Evolutionary conservation across 176 grass and related monocot species (phyloP).

Genomic region (Juncus effusus): DNA sequence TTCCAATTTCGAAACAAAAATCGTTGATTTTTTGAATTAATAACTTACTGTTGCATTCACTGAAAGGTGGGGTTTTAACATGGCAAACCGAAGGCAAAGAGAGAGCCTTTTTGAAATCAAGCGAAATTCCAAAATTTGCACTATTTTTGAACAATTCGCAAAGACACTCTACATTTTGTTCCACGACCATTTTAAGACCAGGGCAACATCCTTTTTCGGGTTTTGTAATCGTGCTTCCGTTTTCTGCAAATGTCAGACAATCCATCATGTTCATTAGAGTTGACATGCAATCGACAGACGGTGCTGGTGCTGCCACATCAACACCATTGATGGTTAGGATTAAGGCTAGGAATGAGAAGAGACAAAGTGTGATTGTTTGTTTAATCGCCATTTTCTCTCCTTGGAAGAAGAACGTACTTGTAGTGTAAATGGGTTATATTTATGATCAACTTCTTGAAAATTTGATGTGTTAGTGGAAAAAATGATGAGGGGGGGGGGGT

Average conservation of each 20-base stretch:
- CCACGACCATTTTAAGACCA: constrained; percentile 75
- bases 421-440: background rate
- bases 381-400: background rate
- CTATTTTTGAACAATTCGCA: constrained; percentile 62
- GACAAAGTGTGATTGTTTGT: background rate
- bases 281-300: constrained; percentile 49
- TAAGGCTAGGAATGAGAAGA: constrained; percentile 13
- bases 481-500: constrained; percentile 22
- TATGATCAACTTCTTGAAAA: background rate
- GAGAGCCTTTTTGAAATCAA: constrained; percentile 81
- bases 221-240: constrained; percentile 59
- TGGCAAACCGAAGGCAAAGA: constrained; percentile 68
- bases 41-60: constrained; percentile 65
- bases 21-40: background rate
- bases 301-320: constrained; percentile 21
- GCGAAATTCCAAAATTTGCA: constrained; percentile 42
- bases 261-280: constrained; percentile 51
- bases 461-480: constrained; percentile 6
- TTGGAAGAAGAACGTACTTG: background rate
- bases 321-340: background rate
- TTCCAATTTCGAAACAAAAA: background rate
- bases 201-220: constrained; percentile 63
- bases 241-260: constrained; percentile 70
- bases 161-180: constrained; percentile 50
- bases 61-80: constrained; percentile 69